Evolutionary conservation across 2,329 filamentous ascomycete genomes (phyloP), one percentile per base, ranked within the genome.

Genomic region (Aspergillus sp.): DNA sequence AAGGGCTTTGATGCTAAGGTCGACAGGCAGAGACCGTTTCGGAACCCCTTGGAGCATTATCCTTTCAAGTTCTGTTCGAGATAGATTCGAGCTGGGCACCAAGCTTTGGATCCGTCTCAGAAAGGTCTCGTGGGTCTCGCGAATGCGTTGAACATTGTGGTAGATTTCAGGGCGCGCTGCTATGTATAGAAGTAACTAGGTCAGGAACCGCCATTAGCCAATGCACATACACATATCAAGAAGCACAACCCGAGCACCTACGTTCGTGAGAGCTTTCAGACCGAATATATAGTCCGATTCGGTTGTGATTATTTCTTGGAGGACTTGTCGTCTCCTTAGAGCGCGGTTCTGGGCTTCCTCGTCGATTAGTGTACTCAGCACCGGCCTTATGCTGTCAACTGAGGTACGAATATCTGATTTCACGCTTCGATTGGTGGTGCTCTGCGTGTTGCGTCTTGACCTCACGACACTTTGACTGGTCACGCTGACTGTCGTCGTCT

Each of bases 251-350:
- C 45, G 4, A 30, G 11, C 46, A 22, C 87, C 73, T 80, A 94
- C 93, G 77, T 96, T 93, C 74, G 91, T 90, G 62, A 98, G 81
- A 66, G 95, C 92, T 69, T 92, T 92, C 61, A 98, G 78, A 70
- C 97, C 94, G 17, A 89, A 87, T 69, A 98, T 89, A 74, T 98
- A 98, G 70, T 89, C 87, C 73, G 95, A 91, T 76, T 98, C 95
- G 0, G 93, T 96, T 60, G 80, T 85, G 63, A 97, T 87, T 54
- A 98, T 81, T 77, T 98, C 95, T 72, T 95, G 91, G 41, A 98
- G 78, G 45, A 96, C 88, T 64, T 89, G 88, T 15, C 92, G 87
- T 63, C 95, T 87, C 70, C 93, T 90, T 22, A 91, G 77, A 1
- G 92, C 87, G 57, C 93, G 87, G 66, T 88, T 85, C 47, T 85